Percentiles rank a stretch among this genome's conserved stretches.
phyloP scores from a whole-genome alignment of 192 early-diverging fungal genomes.

The Helicostylum pulchrum region DNA sequence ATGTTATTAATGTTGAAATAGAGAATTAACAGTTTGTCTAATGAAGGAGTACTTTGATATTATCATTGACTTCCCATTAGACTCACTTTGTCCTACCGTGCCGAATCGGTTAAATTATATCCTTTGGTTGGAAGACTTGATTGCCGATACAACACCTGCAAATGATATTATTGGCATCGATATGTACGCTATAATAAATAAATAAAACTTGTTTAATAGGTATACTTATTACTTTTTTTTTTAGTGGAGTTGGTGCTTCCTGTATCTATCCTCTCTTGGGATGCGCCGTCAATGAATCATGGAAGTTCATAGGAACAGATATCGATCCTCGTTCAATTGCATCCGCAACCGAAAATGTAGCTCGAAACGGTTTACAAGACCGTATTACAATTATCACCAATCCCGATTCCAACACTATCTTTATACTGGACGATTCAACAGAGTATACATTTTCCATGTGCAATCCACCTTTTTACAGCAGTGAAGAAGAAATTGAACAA shows the following conservation, averaged over 20 bases:
- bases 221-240: background rate
- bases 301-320: slow-evolving; percentile 76
- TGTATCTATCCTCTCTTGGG: slow-evolving; percentile 90
- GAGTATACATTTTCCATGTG: slow-evolving; percentile 78
- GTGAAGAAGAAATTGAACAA: slow-evolving; percentile 51
- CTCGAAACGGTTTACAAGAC: slow-evolving; percentile 53
- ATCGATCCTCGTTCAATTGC: slow-evolving; percentile 60
- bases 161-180: slow-evolving; percentile 49
- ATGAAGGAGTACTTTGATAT: slow-evolving; percentile 62
- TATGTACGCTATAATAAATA: slow-evolving; percentile 44
- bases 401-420: slow-evolving; percentile 20
- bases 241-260: slow-evolving; percentile 82
- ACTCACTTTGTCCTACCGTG: slow-evolving; percentile 66
- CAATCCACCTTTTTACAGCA: slow-evolving; percentile 87
- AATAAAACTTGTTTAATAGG: background rate
- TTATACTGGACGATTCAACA: slow-evolving; percentile 16
- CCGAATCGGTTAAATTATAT: slow-evolving; percentile 66
- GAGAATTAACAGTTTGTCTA: slow-evolving; percentile 59
- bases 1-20: slow-evolving; percentile 15
- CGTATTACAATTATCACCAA: slow-evolving; percentile 60
- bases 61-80: slow-evolving; percentile 62
- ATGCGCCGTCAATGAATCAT: slow-evolving; percentile 50
- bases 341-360: slow-evolving; percentile 65
- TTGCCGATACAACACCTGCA: slow-evolving; percentile 24
- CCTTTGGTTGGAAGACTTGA: slow-evolving; percentile 62